phyloP scores from a whole-genome alignment of 305 asterid genomes.

The Fraxinus latifolia region DNA sequence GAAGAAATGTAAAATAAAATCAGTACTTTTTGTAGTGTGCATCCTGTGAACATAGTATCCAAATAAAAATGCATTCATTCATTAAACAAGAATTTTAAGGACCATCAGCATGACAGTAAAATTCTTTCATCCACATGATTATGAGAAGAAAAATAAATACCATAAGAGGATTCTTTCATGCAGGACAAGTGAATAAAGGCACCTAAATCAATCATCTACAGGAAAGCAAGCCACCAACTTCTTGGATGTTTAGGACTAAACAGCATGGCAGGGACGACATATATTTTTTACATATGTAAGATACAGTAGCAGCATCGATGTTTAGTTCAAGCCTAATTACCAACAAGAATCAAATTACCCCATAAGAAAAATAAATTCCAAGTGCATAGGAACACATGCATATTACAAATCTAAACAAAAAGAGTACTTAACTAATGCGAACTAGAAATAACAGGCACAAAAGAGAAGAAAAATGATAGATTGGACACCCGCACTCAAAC shows the following conservation, averaged over 20 bases:
- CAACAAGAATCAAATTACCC: constrained; percentile 9
- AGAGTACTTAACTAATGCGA: neutral
- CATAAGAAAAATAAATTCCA: constrained; percentile 3
- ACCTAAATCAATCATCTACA: neutral
- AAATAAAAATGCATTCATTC: neutral
- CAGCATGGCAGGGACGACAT: neutral
- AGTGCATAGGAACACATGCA: constrained; percentile 2
- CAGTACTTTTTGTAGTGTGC: neutral
- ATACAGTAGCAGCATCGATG: constrained; percentile 13
- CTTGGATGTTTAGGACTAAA: neutral
- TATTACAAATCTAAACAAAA: neutral
- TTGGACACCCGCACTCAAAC: constrained; percentile 4
- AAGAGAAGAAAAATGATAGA: constrained; percentile 12
- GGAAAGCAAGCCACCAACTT: neutral
- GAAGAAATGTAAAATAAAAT: constrained; percentile 32
- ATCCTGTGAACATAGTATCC: neutral
- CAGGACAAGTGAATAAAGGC: constrained; percentile 3
- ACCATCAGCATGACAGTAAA: neutral
- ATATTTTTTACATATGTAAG: neutral
- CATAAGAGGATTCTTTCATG: neutral
- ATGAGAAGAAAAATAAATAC: constrained; percentile 3
- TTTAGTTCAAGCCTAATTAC: neutral
- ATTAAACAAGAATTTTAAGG: neutral
- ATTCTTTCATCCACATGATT: neutral
- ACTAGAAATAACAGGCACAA: neutral